A percentile compares a stretch with the other conserved stretches of the same genome.
phyloP scores from a whole-genome alignment of 352 stramenopile genomes.

The Pythium sukuiense region DNA sequence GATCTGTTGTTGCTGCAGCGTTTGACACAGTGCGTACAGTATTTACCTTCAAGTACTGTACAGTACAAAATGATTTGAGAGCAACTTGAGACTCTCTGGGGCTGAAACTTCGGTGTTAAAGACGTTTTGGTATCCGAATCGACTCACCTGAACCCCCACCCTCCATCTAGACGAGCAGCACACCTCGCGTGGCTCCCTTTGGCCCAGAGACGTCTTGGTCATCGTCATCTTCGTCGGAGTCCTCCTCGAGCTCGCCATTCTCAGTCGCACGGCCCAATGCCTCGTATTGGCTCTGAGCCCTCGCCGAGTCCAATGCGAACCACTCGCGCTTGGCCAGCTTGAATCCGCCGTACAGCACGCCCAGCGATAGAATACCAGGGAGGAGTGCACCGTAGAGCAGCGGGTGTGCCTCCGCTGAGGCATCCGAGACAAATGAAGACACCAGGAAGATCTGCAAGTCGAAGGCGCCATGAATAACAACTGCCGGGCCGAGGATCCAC shows the following conservation, averaged over 20 bases:
- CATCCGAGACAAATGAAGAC: slow-evolving; percentile 38
- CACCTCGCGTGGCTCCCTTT: slow-evolving; percentile 35
- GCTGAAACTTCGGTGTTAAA: too few species aligned
- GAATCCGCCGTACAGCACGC: slow-evolving; percentile 26
- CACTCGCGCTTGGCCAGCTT: slow-evolving; percentile 16
- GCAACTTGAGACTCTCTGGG: too few species aligned
- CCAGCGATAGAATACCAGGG: slow-evolving; percentile 29
- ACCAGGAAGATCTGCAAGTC: slow-evolving; percentile 61
- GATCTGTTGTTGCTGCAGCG: too few species aligned
- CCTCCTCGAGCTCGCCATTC: slow-evolving; percentile 30
- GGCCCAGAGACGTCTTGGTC: slow-evolving; percentile 23
- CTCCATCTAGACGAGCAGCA: slow-evolving; percentile 40
- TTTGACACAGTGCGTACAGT: too few species aligned
- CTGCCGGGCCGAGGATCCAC: slow-evolving; percentile 38
- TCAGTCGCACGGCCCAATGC: slow-evolving; percentile 33
- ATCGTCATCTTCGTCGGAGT: slow-evolving; percentile 36
- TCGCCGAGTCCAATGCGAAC: slow-evolving; percentile 2
- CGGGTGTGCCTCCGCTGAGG: slow-evolving; percentile 34
- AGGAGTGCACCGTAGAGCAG: slow-evolving; percentile 40
- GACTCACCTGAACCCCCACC: too few species aligned
- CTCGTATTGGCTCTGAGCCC: slow-evolving; percentile 15
- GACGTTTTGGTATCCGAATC: too few species aligned
- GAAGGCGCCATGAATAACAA: slow-evolving; percentile 62
- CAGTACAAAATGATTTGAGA: too few species aligned
- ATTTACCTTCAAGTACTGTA: too few species aligned